These are phyloP conservation scores for Lathyrus sativus DNA, from an alignment of 306 rosid species.

Conservation along the genomic window DNA sequence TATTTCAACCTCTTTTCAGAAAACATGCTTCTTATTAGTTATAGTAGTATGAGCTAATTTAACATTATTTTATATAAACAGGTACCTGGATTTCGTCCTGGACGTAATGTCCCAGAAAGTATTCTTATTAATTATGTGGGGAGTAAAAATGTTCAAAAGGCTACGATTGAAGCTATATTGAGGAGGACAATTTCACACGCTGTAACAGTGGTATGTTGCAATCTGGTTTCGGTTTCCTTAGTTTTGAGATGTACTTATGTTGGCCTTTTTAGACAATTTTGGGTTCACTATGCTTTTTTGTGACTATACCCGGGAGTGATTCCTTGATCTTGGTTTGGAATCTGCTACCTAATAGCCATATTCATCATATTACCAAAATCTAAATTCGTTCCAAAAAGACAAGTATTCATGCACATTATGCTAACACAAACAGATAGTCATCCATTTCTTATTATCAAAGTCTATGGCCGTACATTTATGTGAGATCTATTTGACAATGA, in stretches of 20 bases:
- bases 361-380: neutral
- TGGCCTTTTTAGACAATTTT: neutral
- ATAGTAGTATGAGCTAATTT: slow-evolving; percentile 21
- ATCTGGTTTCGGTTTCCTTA: slow-evolving; percentile 14
- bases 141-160: slow-evolving; percentile 66
- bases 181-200: slow-evolving; percentile 94
- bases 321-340: slow-evolving; percentile 21
- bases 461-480: slow-evolving; percentile 17
- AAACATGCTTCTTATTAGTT: slow-evolving; percentile 15
- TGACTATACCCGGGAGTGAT: neutral
- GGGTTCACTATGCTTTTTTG: slow-evolving; percentile 1
- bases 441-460: slow-evolving; percentile 19
- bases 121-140: slow-evolving; percentile 72
- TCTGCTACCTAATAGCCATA: neutral
- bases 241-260: slow-evolving; percentile 9
- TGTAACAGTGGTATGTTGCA: slow-evolving; percentile 61
- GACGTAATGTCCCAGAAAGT: slow-evolving; percentile 74
- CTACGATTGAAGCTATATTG: slow-evolving; percentile 79
- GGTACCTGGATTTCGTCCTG: slow-evolving; percentile 91
- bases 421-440: slow-evolving; percentile 3
- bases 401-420: slow-evolving; percentile 6
- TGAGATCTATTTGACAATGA: slow-evolving; percentile 15
- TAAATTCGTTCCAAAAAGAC: neutral
- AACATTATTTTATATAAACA: slow-evolving; percentile 34
- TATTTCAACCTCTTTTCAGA: slow-evolving; percentile 3